phyloP scores from a whole-genome alignment of 108 stramenopile species.

The Fragilaria radians region DNA sequence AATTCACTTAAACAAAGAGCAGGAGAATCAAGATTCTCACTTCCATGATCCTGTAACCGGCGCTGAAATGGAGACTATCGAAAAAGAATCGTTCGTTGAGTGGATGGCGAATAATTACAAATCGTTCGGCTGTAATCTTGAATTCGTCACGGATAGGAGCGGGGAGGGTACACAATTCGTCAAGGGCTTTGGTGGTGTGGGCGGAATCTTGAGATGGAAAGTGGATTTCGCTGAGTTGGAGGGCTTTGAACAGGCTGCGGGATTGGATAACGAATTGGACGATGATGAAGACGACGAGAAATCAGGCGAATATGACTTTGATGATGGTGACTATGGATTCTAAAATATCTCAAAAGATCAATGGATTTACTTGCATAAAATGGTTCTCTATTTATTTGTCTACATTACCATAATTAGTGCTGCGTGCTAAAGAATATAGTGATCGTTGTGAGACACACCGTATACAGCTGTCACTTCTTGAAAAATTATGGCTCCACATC shows the following conservation, averaged over 20 bases:
- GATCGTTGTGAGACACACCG: too few relatives aligned
- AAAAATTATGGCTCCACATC: too few relatives aligned
- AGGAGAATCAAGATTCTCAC: slow-evolving; percentile 78
- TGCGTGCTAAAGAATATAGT: too few relatives aligned
- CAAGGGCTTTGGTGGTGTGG: slow-evolving; percentile 98
- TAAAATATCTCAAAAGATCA: too few relatives aligned
- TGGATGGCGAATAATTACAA: slow-evolving; percentile 99
- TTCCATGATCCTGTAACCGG: slow-evolving; percentile 87
- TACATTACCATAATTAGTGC: too few relatives aligned
- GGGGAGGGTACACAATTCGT: slow-evolving; percentile 98
- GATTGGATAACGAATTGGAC: slow-evolving; percentile 26
- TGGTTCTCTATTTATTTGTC: too few relatives aligned
- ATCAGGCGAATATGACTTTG: slow-evolving; percentile 76
- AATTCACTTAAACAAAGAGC: slow-evolving; percentile 84
- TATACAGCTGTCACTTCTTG: too few relatives aligned
- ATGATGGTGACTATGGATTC: slow-evolving; percentile 86
- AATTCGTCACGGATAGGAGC: slow-evolving; percentile 96
- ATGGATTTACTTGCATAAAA: too few relatives aligned
- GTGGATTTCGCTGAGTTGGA: slow-evolving; percentile 90
- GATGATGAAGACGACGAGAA: slow-evolving; percentile 44
- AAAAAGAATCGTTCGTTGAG: slow-evolving; percentile 91
- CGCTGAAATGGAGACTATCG: slow-evolving; percentile 89
- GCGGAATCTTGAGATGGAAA: slow-evolving; percentile 97
- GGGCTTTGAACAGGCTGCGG: slow-evolving; percentile 68
- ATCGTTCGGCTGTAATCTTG: slow-evolving; percentile 91